A percentile compares a stretch with the other conserved stretches of the same genome.
These are phyloP conservation scores for Gynostemma pentaphyllum DNA, from an alignment of 306 rosid genomes.

Conservation along the genomic window DNA sequence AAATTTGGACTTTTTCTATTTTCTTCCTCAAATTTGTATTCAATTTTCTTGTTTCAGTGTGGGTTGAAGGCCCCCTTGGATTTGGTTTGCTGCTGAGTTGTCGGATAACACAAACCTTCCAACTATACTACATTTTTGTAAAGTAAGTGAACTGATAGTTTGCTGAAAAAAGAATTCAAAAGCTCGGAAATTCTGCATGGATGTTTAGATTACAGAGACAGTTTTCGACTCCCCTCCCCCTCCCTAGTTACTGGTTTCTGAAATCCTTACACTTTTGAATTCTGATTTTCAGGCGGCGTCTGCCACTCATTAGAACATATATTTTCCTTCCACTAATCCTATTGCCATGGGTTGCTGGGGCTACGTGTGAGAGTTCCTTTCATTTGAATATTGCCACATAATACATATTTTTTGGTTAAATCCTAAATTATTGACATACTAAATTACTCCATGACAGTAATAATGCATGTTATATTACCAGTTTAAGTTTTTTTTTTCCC, in stretches of 20 bases:
- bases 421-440: background rate
- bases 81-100: slow-evolving; percentile 84
- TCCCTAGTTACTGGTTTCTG: background rate
- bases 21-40: slow-evolving; percentile 8
- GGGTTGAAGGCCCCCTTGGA: slow-evolving; percentile 91
- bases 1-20: background rate
- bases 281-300: slow-evolving; percentile 71
- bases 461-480: background rate
- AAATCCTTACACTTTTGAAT: slow-evolving; percentile 6
- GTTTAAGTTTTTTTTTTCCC: background rate
- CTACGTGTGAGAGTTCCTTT: slow-evolving; percentile 48
- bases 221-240: background rate
- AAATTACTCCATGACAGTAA: background rate
- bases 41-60: slow-evolving; percentile 43
- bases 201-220: background rate
- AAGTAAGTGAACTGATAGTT: slow-evolving; percentile 38
- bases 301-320: slow-evolving; percentile 70
- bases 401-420: background rate
- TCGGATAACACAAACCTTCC: slow-evolving; percentile 73
- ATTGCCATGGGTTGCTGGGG: slow-evolving; percentile 74
- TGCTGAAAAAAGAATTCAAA: slow-evolving; percentile 5
- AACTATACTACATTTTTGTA: slow-evolving; percentile 72
- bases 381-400: background rate
- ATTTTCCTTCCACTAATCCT: slow-evolving; percentile 67
- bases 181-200: slow-evolving; percentile 5